phyloP scores from a whole-genome alignment of 257 asterid species.

The Penstemon newberryi region DNA sequence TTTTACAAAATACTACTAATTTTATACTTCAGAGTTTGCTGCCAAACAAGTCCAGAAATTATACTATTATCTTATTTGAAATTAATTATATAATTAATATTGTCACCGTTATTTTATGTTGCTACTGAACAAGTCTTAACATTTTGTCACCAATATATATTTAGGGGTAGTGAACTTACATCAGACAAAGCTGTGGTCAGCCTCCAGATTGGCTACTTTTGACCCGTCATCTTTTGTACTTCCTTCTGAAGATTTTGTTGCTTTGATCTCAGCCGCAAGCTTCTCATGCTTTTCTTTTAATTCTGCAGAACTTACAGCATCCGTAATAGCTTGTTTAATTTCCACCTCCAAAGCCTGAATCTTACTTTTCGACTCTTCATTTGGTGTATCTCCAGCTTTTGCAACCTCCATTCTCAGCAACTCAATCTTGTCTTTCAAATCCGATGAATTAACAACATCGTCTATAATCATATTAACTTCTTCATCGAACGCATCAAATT shows the following conservation, averaged over 20 bases:
- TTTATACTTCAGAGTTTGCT: no score
- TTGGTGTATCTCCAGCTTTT: conserved; percentile 53
- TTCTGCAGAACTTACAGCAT: conserved; percentile 46
- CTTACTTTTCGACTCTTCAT: conserved; percentile 49
- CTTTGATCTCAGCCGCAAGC: conserved; percentile 51
- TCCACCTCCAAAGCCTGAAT: conserved; percentile 56
- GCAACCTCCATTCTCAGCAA: conserved; percentile 52
- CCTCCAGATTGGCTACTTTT: conserved; percentile 36
- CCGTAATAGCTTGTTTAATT: conserved; percentile 55
- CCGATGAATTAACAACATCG: conserved; percentile 51
- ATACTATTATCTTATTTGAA: no score
- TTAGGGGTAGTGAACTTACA: conserved; percentile 28
- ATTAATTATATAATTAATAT: no score
- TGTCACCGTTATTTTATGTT: no score
- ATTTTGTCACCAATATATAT: not conserved
- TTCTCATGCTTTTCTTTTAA: conserved; percentile 61
- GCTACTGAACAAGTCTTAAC: no score
- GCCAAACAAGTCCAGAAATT: no score
- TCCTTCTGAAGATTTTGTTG: conserved; percentile 35
- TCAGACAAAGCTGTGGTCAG: conserved; percentile 45
- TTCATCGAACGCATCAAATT: conserved; percentile 45
- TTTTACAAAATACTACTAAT: no score
- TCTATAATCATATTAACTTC: conserved; percentile 52
- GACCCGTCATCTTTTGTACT: conserved; percentile 23
- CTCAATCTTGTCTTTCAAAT: conserved; percentile 67